A percentile compares a stretch with the other conserved stretches of the same genome.
These are phyloP conservation scores for Fistulifera pelliculosa DNA, from an alignment of 108 stramenopile species.

Conservation along the genomic window DNA sequence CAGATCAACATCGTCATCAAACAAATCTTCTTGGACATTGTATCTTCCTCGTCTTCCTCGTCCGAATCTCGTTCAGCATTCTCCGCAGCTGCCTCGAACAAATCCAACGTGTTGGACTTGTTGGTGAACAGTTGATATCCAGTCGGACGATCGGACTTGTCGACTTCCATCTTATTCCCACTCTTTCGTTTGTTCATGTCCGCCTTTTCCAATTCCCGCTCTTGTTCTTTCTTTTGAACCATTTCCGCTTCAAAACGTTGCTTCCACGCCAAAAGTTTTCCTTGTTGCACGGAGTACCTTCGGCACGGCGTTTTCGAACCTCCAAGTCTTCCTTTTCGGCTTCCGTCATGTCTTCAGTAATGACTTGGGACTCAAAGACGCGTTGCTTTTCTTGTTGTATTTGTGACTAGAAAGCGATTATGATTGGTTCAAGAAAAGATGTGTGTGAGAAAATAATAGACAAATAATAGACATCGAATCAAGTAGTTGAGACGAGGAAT, in stretches of 20 bases:
- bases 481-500: conserved; percentile 8
- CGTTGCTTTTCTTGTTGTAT: conserved; percentile 1
- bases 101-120: conserved; percentile 67
- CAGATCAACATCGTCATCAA: conserved; percentile 71
- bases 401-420: conserved; percentile 35
- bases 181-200: conserved; percentile 17
- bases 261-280: conserved; percentile 70
- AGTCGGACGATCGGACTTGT: conserved; percentile 52
- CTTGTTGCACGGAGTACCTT: conserved; percentile 71
- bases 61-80: conserved; percentile 53
- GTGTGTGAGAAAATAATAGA: conserved; percentile 1
- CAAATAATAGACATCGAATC: conserved; percentile 4
- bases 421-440: neutral
- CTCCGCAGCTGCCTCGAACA: conserved; percentile 72
- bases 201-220: conserved; percentile 31
- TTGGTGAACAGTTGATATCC: conserved; percentile 68
- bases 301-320: conserved; percentile 74
- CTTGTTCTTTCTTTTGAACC: conserved; percentile 19
- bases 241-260: conserved; percentile 62
- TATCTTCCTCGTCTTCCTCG: conserved; percentile 42
- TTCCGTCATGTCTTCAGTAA: conserved; percentile 57
- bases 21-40: conserved; percentile 51
- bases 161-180: conserved; percentile 32
- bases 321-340: conserved; percentile 76
- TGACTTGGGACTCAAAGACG: conserved; percentile 75